Evolutionary conservation across 345 rosid genomes (phyloP), one percentile per base, ranked within the genome.

Genomic region (Jatropha curcas): DNA sequence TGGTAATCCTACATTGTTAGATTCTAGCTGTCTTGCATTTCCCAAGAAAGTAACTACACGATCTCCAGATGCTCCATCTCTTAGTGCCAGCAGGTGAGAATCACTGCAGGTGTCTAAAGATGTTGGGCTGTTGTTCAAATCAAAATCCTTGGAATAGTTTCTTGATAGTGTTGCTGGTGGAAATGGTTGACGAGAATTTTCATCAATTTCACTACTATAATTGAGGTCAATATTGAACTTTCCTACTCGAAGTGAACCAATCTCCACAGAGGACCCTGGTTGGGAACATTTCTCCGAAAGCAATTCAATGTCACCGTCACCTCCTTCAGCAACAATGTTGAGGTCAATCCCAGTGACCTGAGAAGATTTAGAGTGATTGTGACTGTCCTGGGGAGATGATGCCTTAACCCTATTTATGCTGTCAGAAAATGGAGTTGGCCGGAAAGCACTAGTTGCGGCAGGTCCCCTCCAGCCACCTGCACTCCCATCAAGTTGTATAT

Each of bases 361-460:
- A 24, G 48, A 70, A 65, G 25, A 35, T 70, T 65, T 65, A 63
- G 66, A 69, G 17, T 48, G 22, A 46, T 69, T 16, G 4, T 33
- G 13, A 46, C 13, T 51, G 19, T 52, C 35, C 27, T n/a, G 10
- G 33, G 51, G 11, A 39, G 45, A 62, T 69, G 58, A 45, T 22
- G 62, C 73, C 50, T 62, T 58, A 27, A 8, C 63, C 12, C 66
- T n/a, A 17, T 35, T 27, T 17, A 43, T 31, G 27, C 64, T 64
- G 68, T 57, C 14, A 45, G 65, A 59, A 70, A 63, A 34, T 43
- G 66, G 58, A 63, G 71, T 57, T 11, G 64, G 22, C 13, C 60
- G 59, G n/a, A 76, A 76, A 55, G 79, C 79, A 70, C 79, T 70
- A 31, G 71, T 76, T 63, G 74, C 70, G 43, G 79, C 70, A 55